Percentiles rank a stretch among this genome's conserved stretches.
These are phyloP conservation scores for Pseudophaeomoniella oleicola DNA, from an alignment of 2,329 filamentous ascomycete species.

Conservation along the genomic window DNA sequence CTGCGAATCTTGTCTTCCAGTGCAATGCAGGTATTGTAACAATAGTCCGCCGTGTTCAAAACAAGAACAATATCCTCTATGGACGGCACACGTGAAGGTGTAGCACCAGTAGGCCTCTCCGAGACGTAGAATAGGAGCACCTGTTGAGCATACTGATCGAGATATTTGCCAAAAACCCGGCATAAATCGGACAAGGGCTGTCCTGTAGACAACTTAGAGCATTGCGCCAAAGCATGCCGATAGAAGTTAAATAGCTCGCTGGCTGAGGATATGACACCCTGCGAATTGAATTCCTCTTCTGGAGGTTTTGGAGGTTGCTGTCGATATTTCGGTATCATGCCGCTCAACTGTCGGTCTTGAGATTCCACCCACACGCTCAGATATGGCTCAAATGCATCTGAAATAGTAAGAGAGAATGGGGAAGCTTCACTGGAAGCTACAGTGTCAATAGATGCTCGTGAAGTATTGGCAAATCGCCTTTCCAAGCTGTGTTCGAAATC, in stretches of 20 bases:
- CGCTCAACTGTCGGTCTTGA: conserved; percentile 74
- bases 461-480: conserved; percentile 56
- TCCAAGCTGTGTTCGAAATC: conserved; percentile 93
- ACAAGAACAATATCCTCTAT: conserved; percentile 72
- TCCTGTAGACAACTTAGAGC: conserved; percentile 89
- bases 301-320: conserved; percentile 62
- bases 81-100: conserved; percentile 33
- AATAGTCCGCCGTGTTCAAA: conserved; percentile 94
- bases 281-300: conserved; percentile 84
- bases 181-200: conserved; percentile 72
- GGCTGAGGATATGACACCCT: conserved; percentile 81
- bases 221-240: conserved; percentile 81
- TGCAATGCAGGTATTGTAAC: conserved; percentile 83
- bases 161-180: conserved; percentile 74
- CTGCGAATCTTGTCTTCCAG: conserved; percentile 90
- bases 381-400: conserved; percentile 93
- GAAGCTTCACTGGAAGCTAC: conserved; percentile 60
- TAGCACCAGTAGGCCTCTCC: conserved; percentile 40
- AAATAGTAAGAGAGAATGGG: conserved; percentile 79
- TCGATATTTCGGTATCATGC: conserved; percentile 77
- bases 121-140: conserved; percentile 63
- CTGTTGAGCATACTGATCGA: conserved; percentile 91
- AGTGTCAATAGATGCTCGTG: conserved; percentile 76
- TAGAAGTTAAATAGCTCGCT: conserved; percentile 98
- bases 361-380: conserved; percentile 94